A percentile compares a stretch with the other conserved stretches of the same genome.
These are phyloP conservation scores for Coelastrella sp. DNA, from an alignment of 139 green algal genomes.

Conservation along the genomic window DNA sequence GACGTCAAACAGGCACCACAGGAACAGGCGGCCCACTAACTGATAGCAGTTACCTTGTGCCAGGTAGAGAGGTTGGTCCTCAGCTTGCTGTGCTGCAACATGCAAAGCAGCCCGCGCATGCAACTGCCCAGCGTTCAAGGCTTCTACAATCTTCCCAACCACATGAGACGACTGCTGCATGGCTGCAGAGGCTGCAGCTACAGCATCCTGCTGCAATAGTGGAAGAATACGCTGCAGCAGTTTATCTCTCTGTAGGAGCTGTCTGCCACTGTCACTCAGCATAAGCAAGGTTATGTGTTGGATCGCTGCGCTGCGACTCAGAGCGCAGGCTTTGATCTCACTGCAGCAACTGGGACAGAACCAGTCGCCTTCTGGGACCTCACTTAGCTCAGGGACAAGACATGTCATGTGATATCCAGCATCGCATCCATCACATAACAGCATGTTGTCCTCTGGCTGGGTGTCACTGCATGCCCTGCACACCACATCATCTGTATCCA, in stretches of 20 bases:
- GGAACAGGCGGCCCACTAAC: neutral
- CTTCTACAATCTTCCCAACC: neutral
- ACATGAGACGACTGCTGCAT: neutral
- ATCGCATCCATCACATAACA: slow-evolving; percentile 73
- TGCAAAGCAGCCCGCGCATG: slow-evolving; percentile 57
- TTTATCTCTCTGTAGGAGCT: slow-evolving; percentile 34
- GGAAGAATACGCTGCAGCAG: slow-evolving; percentile 48
- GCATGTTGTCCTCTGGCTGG: slow-evolving; percentile 54
- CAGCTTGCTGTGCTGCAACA: neutral
- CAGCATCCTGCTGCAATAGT: slow-evolving; percentile 41
- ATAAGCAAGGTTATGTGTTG: slow-evolving; percentile 51
- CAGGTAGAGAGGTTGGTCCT: neutral
- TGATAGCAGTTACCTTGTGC: neutral
- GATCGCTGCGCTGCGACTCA: neutral
- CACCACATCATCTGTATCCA: slow-evolving; percentile 13
- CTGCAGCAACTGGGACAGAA: slow-evolving; percentile 41
- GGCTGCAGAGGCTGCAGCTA: neutral
- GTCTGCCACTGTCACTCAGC: slow-evolving; percentile 45
- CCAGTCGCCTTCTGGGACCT: slow-evolving; percentile 50
- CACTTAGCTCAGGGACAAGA: slow-evolving; percentile 46
- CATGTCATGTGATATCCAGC: slow-evolving; percentile 62
- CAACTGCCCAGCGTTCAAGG: neutral
- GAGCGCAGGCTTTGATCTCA: slow-evolving; percentile 2
- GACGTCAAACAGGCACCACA: neutral
- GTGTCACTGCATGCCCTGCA: slow-evolving; percentile 44